Base-by-base conservation (phyloP, 2,329 filamentous ascomycete genomes). In the Byssoonygena ceratinophila region DNA sequence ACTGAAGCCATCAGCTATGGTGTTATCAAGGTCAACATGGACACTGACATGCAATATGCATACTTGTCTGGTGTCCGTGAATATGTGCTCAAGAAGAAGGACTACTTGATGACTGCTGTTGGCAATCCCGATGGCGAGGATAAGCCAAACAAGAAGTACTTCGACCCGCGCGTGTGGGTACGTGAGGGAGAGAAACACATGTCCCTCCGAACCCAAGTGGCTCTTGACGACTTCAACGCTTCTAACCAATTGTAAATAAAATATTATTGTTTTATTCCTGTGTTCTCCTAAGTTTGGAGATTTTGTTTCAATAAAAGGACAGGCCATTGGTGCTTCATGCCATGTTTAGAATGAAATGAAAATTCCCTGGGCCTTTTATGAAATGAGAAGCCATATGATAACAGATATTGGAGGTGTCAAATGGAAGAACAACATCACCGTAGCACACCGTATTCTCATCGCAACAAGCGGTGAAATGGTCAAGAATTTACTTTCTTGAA, bases 81-180 rank as follows among this genome's bases (percentile, higher is more conserved):
- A 76, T 98, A 89, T 78, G 79, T 97, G 69, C 73, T 88, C 66
- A 85, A 82, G 71, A 96, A 96, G 81, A 90, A 94, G 76, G 91
- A 95, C 64, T 98, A 97, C 79, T 75, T 98, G 63, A 75, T 80
- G 75, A 82, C 78, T 56, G 80, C 87, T 66, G 85, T 98, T 62
- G 92, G 92, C 66, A 98, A 97, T 81, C 91, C 91, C 60, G 90
- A 97, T 47, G 90, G 91, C 56, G 83, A 82, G 18, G 87, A 95
- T 76, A 97, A 97, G 85, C 91, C 92, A 68, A 98, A 98, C 83
- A 98, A 98, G 87, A 97, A 96, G 77, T 84, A 77, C 76, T 89
- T 86, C 64, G 83, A 85, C 75, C 88, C 89, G 63, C 84, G 89
- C 74, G 88, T 96, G 68, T 95, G 90, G 91, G 87, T 95, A 58